A percentile compares a stretch with the other conserved stretches of the same genome.
phyloP scores from a whole-genome alignment of 176 grass and related monocot genomes.

The Oryza australiensis region DNA sequence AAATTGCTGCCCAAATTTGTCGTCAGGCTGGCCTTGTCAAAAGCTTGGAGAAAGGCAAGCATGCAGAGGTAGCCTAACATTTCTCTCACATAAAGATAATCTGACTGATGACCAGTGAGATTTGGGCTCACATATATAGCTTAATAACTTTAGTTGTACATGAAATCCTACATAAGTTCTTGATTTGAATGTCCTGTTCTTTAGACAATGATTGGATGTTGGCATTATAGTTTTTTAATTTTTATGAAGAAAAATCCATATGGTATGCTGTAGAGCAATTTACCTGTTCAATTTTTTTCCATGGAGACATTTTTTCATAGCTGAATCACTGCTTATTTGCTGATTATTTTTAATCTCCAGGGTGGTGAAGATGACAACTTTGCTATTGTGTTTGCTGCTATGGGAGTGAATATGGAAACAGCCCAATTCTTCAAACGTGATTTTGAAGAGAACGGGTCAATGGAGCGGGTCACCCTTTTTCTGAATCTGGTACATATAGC shows the following conservation, averaged over 20 bases:
- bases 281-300: constrained; percentile 2
- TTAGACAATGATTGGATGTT: background rate
- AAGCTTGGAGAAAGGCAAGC: constrained; percentile 79
- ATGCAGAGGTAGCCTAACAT: constrained; percentile 54
- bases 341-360: constrained; percentile 37
- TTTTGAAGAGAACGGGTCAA: constrained; percentile 99
- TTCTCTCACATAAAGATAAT: background rate
- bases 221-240: background rate
- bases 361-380: constrained; percentile 95
- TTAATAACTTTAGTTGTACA: background rate
- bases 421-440: constrained; percentile 99
- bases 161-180: background rate
- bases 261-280: background rate
- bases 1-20: constrained; percentile 99
- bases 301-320: background rate
- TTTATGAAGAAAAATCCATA: background rate
- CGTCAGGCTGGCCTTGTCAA: constrained; percentile 99
- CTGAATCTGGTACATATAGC: constrained; percentile 81
- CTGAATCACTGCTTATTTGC: constrained; percentile 1
- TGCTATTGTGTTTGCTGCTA: constrained; percentile 99
- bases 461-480: constrained; percentile 98
- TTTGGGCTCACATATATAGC: background rate
- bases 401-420: constrained; percentile 99
- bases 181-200: background rate
- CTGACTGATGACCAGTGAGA: background rate